Evolutionary conservation across 2,329 filamentous ascomycete species (phyloP), one percentile per base, ranked within the genome.

Genomic region (Neonectria faginata): DNA sequence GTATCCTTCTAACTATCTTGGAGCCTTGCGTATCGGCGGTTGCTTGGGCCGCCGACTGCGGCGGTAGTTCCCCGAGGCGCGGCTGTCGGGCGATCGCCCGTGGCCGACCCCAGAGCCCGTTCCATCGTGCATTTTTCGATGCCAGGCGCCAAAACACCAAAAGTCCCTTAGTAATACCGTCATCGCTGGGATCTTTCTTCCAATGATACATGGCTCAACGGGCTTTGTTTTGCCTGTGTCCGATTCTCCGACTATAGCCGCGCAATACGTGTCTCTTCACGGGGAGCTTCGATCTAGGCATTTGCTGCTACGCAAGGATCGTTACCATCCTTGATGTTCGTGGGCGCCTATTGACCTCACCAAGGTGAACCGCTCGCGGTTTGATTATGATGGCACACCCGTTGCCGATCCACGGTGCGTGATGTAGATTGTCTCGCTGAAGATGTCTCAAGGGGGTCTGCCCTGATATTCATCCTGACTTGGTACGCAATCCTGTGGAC

Each of bases 81-180:
- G 72, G 72, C 64, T 74, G 66, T 74, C 71, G 72, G 72, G 72
- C 72, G 72, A 74, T 74, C 72, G 72, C 72, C 72, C 72, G 72
- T 50, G 14, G 25, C 25, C 18, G 44, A 29, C 16, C 29, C 47
- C 47, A 50, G 16, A 31, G 18, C 18, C 53, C 20, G 53, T 7
- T 45, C 51, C 31, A 36, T 27, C n/a, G 60, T 64, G 47, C 54
- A n/a, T 29, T 31, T 29, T 50, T 31, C 27, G 9, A 27, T 50
- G 47, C 16, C 47, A 50, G 47, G 25, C n/a, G 27, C 8, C 16
- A 50, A 33, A 50, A 50, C 47, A 50, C 47, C 47, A 39, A 48
- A 48, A 25, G 16, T 14, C 22, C 31, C 31, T 41, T 41, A 53
- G 51, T 41, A 18, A 53, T 25, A 12, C 51, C 51, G 7, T 18